Base-by-base conservation (phyloP, 345 rosid genomes). In the Dipteronia dyeriana region DNA sequence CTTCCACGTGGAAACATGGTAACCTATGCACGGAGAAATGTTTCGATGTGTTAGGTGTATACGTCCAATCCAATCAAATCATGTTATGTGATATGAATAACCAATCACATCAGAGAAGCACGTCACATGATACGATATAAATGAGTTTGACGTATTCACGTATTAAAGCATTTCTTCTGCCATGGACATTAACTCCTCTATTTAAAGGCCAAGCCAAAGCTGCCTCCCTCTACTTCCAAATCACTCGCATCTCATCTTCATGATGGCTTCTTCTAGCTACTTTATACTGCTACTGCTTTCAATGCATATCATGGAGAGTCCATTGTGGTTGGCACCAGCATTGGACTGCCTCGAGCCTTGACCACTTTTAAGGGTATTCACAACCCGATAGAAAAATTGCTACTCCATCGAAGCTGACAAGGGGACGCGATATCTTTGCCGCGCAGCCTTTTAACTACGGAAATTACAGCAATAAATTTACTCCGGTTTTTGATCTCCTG, bases 361-460 rank as follows among this genome's bases (percentile, higher is more conserved):
- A 70, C 75, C 68, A 79, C 78, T 20, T 20, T 73, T 84, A 10
- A 68, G 87, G 65, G 84, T 75, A 5, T 84, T 87, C 80, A 29
- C 80, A 0, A 59, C 79, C 5, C 66, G 82, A 39, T 72, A 53
- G 68, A 84, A 79, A 53, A 84, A 75, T 49, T 87, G 90, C 71
- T 84, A 87, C 75, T 49, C 79, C 66, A 75, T 84, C 13, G 12
- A 6, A 19, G 75, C 25, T 1, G 63, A 2, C 1, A 64, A 64
- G 43, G 80, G 84, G 3, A 47, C 63, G 2, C 43, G 73, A 23
- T 68, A 81, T 53, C 78, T 80, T 13, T 72, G 83, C 13, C 76
- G 84, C 1, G 84, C 85, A 2, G 77, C 71, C 54, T 87, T 83
- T 66, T 80, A n/a, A 65, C 70, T 83, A 87, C 13, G 88, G 86